Evolutionary conservation across 495 filamentous ascomycete genomes (phyloP), one percentile per base, ranked within the genome.

Genomic region (Letharia columbiana): DNA sequence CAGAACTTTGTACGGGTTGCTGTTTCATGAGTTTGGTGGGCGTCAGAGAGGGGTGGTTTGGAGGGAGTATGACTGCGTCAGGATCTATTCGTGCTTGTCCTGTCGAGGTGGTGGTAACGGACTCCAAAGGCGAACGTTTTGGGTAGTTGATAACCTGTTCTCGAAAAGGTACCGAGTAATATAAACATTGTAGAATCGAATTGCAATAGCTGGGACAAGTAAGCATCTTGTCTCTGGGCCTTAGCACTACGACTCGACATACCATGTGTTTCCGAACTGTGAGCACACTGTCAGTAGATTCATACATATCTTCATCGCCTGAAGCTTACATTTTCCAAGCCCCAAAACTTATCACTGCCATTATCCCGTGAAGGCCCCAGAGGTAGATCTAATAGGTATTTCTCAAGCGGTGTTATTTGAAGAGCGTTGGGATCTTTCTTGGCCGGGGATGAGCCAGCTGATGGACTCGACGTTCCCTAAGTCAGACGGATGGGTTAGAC

Each of bases 221-320:
- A n/a, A 63, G 52, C 37, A 40, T 33, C 23, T 15, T 68, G 12
- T 10, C 49, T 18, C 50, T 10, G 4, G 20, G 33, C 1, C 44
- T 11, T 13, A 15, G 28, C 1, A 28, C 33, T 41, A 23, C 37
- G 57, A 42, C n/a, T 54, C 50, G 33, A 59, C 79, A 71, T 88
- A 96, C 92, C 94, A 98, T 71, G 94, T 98, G 71, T 96, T 98
- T 69, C 94, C 94, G 77, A 93, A 96, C 92, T 98, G 57, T 28
- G 37, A 61, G 13, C 40, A 42, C 15, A 69, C 61, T 61, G 66
- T 76, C 67, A 76, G 73, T 61, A 63, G 37, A 60, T 12, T 33
- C 42, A 41, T 62, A 4, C 11, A 50, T 13, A 59, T 45, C 47
- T 31, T 15, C 18, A 47, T 28, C 17, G 39, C 31, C 47, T 18